Evolutionary conservation across 805 yeast genomes (phyloP).

Genomic region (Metschnikowia lachancei): DNA sequence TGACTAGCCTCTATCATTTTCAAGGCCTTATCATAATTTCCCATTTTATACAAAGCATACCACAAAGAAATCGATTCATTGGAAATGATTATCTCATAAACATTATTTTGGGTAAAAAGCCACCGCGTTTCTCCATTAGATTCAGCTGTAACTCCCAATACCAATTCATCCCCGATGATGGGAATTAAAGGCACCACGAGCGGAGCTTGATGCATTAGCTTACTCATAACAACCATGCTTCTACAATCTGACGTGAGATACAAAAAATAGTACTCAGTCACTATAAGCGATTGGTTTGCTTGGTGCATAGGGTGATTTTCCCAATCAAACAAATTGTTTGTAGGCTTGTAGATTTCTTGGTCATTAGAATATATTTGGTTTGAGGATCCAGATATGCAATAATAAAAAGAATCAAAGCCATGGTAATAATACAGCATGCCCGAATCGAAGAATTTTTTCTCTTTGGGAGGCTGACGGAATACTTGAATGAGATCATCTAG

Average conservation of each 20-base stretch:
- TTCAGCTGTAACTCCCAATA: constrained; percentile 34
- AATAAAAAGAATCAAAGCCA: constrained; percentile 6
- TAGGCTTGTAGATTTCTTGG: constrained; percentile 25
- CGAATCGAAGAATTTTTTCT: neutral
- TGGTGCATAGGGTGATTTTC: neutral
- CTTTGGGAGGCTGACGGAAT: constrained; percentile 18
- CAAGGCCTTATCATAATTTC: constrained; percentile 64
- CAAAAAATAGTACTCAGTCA: constrained; percentile 34
- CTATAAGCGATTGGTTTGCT: constrained; percentile 18
- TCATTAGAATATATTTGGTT: constrained; percentile 31
- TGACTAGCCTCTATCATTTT: constrained; percentile 12
- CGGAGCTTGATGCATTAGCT: constrained; percentile 23
- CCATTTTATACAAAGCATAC: constrained; percentile 36
- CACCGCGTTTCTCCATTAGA: constrained; percentile 59
- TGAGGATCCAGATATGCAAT: constrained; percentile 12
- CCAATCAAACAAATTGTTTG: constrained; percentile 16
- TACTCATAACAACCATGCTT: constrained; percentile 28
- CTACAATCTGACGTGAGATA: constrained; percentile 19
- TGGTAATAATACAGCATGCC: neutral
- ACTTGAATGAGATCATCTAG: constrained; percentile 29
- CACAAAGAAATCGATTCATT: constrained; percentile 76
- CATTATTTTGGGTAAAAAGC: constrained; percentile 59
- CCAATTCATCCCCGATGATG: constrained; percentile 5
- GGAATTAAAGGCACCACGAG: constrained; percentile 4
- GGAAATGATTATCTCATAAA: constrained; percentile 69